A percentile compares a stretch with the other conserved stretches of the same genome.
Evolutionary conservation across 768 basidiomycete species (phyloP).

Genomic region (Tubosaeta sp.): DNA sequence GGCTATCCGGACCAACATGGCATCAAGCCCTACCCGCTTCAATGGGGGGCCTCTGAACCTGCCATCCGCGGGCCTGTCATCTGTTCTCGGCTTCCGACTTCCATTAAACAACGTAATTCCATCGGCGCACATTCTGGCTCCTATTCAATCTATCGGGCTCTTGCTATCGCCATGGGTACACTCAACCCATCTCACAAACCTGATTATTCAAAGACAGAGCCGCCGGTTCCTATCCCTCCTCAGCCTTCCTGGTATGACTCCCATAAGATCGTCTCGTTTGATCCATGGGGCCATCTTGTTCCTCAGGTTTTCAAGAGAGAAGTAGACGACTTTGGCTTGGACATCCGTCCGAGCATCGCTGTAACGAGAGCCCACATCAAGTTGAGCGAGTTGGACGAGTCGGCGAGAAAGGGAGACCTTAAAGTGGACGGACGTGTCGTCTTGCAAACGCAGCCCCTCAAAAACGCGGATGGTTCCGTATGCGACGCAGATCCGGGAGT

Average conservation of each 20-base stretch:
- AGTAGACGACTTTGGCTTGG: slow-evolving; percentile 63
- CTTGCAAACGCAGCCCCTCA: slow-evolving; percentile 57
- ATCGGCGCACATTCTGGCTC: slow-evolving; percentile 92
- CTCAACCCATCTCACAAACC: slow-evolving; percentile 78
- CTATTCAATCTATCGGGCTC: slow-evolving; percentile 91
- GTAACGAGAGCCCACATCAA: slow-evolving; percentile 94
- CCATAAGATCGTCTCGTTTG: slow-evolving; percentile 83
- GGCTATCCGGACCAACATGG: slow-evolving; percentile 93
- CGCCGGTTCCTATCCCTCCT: slow-evolving; percentile 74
- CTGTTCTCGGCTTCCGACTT: slow-evolving; percentile 76
- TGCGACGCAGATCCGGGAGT: slow-evolving; percentile 67
- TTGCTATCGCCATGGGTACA: slow-evolving; percentile 87
- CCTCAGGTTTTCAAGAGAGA: slow-evolving; percentile 65
- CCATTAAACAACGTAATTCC: slow-evolving; percentile 89
- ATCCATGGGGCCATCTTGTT: slow-evolving; percentile 90
- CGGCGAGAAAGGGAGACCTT: slow-evolving; percentile 67
- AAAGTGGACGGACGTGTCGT: slow-evolving; percentile 81
- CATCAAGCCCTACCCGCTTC: slow-evolving; percentile 71
- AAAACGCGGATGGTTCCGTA: slow-evolving; percentile 57
- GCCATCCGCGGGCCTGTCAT: slow-evolving; percentile 78
- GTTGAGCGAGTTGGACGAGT: slow-evolving; percentile 87
- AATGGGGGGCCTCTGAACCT: slow-evolving; percentile 75
- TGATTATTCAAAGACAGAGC: slow-evolving; percentile 78
- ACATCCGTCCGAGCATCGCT: slow-evolving; percentile 89
- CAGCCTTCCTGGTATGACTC: slow-evolving; percentile 76